Percentiles rank a stretch among this genome's conserved stretches.
These are phyloP conservation scores for Claviceps sp. DNA, from an alignment of 2,329 filamentous ascomycete species.

Conservation along the genomic window DNA sequence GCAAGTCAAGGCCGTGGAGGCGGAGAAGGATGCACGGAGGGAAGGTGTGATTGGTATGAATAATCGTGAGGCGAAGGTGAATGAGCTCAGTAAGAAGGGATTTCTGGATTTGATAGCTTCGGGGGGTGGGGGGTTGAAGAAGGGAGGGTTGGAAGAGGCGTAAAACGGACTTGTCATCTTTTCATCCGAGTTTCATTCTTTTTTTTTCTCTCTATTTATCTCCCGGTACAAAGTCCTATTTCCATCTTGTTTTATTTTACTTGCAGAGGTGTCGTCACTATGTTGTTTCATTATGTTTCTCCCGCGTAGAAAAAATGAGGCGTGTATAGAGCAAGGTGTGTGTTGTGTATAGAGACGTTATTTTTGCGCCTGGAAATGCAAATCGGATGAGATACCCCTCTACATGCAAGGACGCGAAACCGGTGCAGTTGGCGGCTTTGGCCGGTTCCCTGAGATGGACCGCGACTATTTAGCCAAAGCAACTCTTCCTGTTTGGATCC, in stretches of 20 bases:
- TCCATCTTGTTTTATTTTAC: too few species aligned
- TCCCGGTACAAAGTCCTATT: not conserved
- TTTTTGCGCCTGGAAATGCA: slow-evolving; percentile 6
- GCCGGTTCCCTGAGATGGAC: not conserved
- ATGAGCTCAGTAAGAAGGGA: slow-evolving; percentile 93
- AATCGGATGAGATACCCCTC: slow-evolving; percentile 5
- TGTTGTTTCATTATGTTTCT: not conserved
- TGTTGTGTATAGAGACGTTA: slow-evolving; percentile 4
- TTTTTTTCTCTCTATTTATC: not conserved
- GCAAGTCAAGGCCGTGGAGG: slow-evolving; percentile 76
- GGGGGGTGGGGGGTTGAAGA: slow-evolving; percentile 46
- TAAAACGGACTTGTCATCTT: not conserved
- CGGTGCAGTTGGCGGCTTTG: not conserved
- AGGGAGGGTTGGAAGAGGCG: slow-evolving; percentile 44
- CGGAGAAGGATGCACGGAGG: slow-evolving; percentile 54
- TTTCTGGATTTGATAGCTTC: slow-evolving; percentile 81
- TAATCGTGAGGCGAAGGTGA: slow-evolving; percentile 74
- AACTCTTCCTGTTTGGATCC: not conserved
- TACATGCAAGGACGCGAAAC: not conserved
- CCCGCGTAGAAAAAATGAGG: slow-evolving; percentile 16
- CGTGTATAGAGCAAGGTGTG: slow-evolving; percentile 3
- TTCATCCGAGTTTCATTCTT: not conserved
- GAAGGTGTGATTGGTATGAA: slow-evolving; percentile 66
- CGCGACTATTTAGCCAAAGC: not conserved
- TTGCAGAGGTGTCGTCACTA: not conserved